A percentile compares a stretch with the other conserved stretches of the same genome.
These are phyloP conservation scores for Arabis alpina DNA, from an alignment of 345 rosid genomes.

Conservation along the genomic window DNA sequence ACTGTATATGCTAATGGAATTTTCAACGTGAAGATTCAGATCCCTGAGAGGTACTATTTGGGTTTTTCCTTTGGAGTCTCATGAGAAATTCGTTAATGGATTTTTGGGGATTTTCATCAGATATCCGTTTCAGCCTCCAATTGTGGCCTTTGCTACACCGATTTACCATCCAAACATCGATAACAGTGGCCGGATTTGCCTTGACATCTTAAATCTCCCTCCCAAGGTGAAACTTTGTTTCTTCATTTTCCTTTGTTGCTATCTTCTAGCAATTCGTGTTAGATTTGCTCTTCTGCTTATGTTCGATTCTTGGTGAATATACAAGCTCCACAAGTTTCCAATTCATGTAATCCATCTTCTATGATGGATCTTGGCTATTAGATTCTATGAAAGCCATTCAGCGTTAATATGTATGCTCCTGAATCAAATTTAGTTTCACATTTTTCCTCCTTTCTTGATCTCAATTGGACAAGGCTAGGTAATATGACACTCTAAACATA, in stretches of 20 bases:
- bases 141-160: constrained; percentile 72
- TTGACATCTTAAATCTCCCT: constrained; percentile 88
- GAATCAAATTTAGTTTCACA: not conserved
- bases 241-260: too few species aligned
- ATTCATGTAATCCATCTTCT: too few species aligned
- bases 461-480: not conserved
- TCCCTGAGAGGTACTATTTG: constrained; percentile 65
- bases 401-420: not conserved
- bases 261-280: not conserved
- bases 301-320: too few species aligned
- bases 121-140: constrained; percentile 92
- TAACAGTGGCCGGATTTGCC: constrained; percentile 85
- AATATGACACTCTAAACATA: not conserved
- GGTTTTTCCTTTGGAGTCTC: not conserved
- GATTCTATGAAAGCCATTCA: too few species aligned
- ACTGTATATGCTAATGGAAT: constrained; percentile 75
- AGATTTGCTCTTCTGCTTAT: too few species aligned
- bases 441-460: not conserved
- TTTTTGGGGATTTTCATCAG: constrained; percentile 31
- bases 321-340: too few species aligned
- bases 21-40: constrained; percentile 68
- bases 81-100: not conserved
- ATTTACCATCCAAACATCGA: constrained; percentile 88
- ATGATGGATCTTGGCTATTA: too few species aligned
- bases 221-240: too few species aligned